Evolutionary conservation across 2,329 filamentous ascomycete species (phyloP).

Genomic region (Metarhizium humberi): DNA sequence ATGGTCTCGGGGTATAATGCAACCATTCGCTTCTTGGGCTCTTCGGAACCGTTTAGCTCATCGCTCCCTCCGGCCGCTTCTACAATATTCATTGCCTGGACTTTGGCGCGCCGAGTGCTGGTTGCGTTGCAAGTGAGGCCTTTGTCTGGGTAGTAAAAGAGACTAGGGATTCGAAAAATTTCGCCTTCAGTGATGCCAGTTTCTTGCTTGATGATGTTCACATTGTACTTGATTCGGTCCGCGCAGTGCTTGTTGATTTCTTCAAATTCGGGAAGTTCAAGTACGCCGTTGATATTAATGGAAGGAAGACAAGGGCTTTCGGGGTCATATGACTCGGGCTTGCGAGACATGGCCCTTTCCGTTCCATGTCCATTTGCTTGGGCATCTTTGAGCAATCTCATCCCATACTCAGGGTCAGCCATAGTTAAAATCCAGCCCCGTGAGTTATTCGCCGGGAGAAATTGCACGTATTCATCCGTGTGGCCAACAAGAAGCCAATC

Average conservation of each 20-base stretch:
- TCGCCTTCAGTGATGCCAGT: constrained; percentile 15
- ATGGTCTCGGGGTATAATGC: constrained; percentile 11
- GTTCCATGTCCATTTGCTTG: constrained; percentile 9
- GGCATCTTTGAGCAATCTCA: constrained; percentile 12
- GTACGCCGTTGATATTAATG: constrained; percentile 10
- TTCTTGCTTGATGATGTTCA: constrained; percentile 14
- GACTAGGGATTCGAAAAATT: constrained; percentile 3
- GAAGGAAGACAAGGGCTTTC: constrained; percentile 6
- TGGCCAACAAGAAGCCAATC: constrained; percentile 18
- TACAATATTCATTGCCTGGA: not conserved
- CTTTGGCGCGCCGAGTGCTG: not conserved
- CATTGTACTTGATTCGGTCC: constrained; percentile 13
- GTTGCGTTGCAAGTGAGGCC: not conserved
- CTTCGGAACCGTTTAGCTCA: not conserved
- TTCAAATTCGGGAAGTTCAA: constrained; percentile 7
- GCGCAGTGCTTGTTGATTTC: constrained; percentile 7
- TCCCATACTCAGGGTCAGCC: constrained; percentile 13
- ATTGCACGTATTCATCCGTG: constrained; percentile 21
- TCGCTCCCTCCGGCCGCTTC: not conserved
- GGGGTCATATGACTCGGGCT: not conserved
- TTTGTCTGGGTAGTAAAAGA: not conserved
- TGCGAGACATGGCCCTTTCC: constrained; percentile 10
- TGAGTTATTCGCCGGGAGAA: constrained; percentile 15
- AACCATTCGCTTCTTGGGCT: not conserved
- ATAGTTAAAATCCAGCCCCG: constrained; percentile 16